Evolutionary conservation across 2,329 filamentous ascomycete species (phyloP).

Genomic region (Phoma sp.): DNA sequence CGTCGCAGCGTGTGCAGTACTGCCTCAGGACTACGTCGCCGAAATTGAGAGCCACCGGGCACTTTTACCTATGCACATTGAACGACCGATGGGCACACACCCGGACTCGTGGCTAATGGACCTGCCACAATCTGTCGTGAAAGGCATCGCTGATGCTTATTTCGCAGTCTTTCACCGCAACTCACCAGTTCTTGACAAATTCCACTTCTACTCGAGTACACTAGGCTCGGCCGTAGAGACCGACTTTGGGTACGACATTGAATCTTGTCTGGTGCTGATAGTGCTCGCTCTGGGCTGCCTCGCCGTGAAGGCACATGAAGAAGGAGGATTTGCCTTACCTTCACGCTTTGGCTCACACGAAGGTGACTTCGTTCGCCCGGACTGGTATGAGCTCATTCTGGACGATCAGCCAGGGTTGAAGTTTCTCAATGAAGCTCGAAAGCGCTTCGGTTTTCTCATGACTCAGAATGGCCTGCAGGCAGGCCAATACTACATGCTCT

Average conservation of each 20-base stretch:
- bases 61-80: constrained; percentile 51
- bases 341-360: constrained; percentile 30
- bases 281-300: constrained; percentile 62
- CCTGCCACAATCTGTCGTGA: constrained; percentile 58
- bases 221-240: constrained; percentile 58
- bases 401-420: constrained; percentile 56
- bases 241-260: constrained; percentile 60
- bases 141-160: constrained; percentile 61
- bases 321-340: constrained; percentile 57
- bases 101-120: constrained; percentile 54
- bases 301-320: constrained; percentile 58
- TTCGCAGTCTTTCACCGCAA: constrained; percentile 63
- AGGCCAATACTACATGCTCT: constrained; percentile 62
- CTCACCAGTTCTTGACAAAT: constrained; percentile 61
- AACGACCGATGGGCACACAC: constrained; percentile 42
- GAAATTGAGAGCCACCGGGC: constrained; percentile 58
- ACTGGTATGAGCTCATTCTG: constrained; percentile 46
- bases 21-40: constrained; percentile 60
- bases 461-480: constrained; percentile 58
- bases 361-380: constrained; percentile 36
- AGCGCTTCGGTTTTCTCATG: constrained; percentile 61
- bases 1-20: constrained; percentile 44
- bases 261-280: constrained; percentile 60
- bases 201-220: constrained; percentile 60
- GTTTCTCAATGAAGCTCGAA: constrained; percentile 63